phyloP scores from a whole-genome alignment of 2,329 filamentous ascomycete genomes.

The Akanthomyces dipterigenus region DNA sequence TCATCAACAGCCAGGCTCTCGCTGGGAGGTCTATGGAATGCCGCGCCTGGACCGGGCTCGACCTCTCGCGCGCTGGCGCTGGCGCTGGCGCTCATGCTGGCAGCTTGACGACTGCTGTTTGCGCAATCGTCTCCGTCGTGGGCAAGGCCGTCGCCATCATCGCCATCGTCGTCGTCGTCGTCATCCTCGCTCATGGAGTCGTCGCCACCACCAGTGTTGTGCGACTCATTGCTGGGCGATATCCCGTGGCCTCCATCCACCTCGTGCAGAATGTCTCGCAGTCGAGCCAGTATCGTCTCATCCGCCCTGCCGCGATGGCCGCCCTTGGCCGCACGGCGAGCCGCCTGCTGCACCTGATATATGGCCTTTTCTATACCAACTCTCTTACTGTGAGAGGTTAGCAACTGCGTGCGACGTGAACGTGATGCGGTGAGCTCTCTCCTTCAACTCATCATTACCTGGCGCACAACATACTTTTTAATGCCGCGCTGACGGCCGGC shows the following conservation, averaged over 20 bases:
- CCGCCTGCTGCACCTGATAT: slow-evolving; percentile 65
- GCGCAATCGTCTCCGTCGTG: slow-evolving; percentile 22
- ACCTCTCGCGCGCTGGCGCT: not conserved
- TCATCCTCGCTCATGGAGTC: slow-evolving; percentile 22
- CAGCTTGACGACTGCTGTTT: not conserved
- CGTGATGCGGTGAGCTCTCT: not conserved
- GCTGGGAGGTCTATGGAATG: slow-evolving; percentile 23
- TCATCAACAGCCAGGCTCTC: slow-evolving; percentile 60
- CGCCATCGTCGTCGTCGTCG: slow-evolving; percentile 18
- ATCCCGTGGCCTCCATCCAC: slow-evolving; percentile 15
- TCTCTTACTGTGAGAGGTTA: slow-evolving; percentile 55
- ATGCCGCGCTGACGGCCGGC: slow-evolving; percentile 68
- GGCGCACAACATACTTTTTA: slow-evolving; percentile 53
- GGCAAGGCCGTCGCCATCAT: slow-evolving; percentile 15
- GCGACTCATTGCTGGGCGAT: slow-evolving; percentile 15
- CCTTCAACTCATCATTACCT: not conserved
- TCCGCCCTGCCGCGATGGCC: slow-evolving; percentile 34
- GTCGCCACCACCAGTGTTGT: slow-evolving; percentile 4
- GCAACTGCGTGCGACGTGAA: not conserved
- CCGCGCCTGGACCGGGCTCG: not conserved
- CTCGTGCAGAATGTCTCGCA: slow-evolving; percentile 33
- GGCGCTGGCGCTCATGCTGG: not conserved
- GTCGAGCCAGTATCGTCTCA: slow-evolving; percentile 37
- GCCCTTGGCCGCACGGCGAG: slow-evolving; percentile 39
- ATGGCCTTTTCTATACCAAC: slow-evolving; percentile 69